phyloP scores from a whole-genome alignment of 331 rosid genomes.

The Acacia concinna region DNA sequence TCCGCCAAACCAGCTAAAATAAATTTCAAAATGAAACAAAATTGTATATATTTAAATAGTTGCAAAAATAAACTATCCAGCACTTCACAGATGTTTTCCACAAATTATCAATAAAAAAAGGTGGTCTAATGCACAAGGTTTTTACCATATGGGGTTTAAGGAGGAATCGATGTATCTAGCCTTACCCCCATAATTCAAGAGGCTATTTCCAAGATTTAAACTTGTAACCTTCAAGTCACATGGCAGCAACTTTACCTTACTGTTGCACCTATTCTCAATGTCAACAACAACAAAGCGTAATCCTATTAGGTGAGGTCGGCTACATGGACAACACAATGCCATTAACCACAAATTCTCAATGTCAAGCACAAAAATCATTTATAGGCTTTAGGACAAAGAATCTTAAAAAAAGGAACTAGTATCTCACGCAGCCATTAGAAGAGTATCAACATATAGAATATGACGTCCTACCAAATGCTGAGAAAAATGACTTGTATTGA shows the following conservation, averaged over 20 bases:
- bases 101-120: no score
- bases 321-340: no score
- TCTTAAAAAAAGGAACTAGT: constrained; percentile 5
- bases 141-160: no score
- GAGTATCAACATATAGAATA: not conserved
- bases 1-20: constrained; percentile 84
- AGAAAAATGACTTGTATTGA: constrained; percentile 83
- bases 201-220: no score
- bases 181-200: no score
- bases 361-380: not conserved
- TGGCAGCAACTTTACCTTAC: no score
- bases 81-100: not conserved
- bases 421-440: constrained; percentile 1
- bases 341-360: constrained; percentile 17
- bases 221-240: no score
- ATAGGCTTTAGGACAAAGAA: not conserved
- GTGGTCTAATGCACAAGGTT: no score
- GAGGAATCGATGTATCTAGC: no score
- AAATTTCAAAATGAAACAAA: constrained; percentile 18
- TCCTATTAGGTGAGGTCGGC: no score
- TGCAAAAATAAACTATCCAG: not conserved
- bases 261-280: no score
- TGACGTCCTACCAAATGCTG: constrained; percentile 79
- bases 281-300: no score
- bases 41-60: constrained; percentile 4